These are phyloP conservation scores for Rhodamnia argentea DNA, from an alignment of 345 rosid genomes.

Conservation along the genomic window DNA sequence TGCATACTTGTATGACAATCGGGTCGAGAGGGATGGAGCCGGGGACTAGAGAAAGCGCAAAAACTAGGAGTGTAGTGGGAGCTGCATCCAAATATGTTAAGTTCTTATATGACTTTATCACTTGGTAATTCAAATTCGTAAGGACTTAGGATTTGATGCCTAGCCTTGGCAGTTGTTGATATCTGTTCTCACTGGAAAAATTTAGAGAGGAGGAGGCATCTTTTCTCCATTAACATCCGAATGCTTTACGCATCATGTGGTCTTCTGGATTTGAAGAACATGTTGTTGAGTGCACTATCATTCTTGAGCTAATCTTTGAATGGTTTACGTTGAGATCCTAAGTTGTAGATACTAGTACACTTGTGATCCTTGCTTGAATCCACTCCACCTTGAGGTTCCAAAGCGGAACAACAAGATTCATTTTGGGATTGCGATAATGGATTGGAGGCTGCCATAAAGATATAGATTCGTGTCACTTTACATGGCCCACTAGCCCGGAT, in stretches of 20 bases:
- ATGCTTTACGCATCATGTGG: neutral
- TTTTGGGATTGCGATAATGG: neutral
- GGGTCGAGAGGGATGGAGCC: neutral
- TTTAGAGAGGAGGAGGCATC: neutral
- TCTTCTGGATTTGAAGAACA: neutral
- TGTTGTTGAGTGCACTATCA: neutral
- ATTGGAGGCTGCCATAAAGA: neutral
- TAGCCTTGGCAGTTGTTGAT: neutral
- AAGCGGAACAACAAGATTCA: neutral
- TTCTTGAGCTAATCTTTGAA: neutral
- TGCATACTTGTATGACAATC: neutral
- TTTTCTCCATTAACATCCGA: neutral
- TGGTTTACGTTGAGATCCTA: no score
- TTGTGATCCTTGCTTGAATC: neutral
- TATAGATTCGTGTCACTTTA: no score
- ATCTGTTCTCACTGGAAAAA: neutral
- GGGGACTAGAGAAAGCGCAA: neutral
- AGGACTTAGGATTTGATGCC: neutral
- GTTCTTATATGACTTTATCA: neutral
- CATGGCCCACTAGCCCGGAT: neutral
- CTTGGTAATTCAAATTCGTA: neutral
- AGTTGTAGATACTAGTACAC: no score
- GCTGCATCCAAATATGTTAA: neutral
- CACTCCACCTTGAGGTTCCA: neutral
- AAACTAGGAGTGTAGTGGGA: neutral